Evolutionary conservation across 2,329 filamentous ascomycete species (phyloP).

Genomic region (Teratosphaeria epicoccoides): DNA sequence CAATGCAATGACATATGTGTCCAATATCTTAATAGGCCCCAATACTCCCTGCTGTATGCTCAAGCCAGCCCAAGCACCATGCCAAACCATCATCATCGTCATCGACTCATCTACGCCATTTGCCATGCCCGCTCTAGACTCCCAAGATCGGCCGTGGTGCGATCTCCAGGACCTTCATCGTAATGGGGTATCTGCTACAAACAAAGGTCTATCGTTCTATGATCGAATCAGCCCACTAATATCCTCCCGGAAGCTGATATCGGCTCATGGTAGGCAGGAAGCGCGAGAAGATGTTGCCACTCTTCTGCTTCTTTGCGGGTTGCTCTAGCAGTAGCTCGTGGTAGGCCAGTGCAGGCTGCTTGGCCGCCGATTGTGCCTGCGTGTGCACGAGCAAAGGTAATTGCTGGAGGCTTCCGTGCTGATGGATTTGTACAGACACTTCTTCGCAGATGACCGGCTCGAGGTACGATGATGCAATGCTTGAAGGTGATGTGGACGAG

Average conservation of each 20-base stretch:
- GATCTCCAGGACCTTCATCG: neutral
- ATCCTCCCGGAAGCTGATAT: slow-evolving; percentile 3
- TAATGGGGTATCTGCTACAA: neutral
- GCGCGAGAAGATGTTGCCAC: slow-evolving; percentile 28
- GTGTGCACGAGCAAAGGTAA: slow-evolving; percentile 36
- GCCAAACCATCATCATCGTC: slow-evolving; percentile 1
- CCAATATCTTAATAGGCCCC: neutral
- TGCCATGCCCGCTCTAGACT: slow-evolving; percentile 1
- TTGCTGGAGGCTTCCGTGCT: slow-evolving; percentile 31
- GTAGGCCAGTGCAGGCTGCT: slow-evolving; percentile 12
- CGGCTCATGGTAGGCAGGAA: slow-evolving; percentile 25
- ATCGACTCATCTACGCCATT: slow-evolving; percentile 4
- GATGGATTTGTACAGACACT: slow-evolving; percentile 25
- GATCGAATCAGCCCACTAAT: slow-evolving; percentile 1
- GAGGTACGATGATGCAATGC: slow-evolving; percentile 25
- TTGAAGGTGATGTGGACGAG: slow-evolving; percentile 24
- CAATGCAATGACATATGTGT: slow-evolving; percentile 3
- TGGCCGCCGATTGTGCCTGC: slow-evolving; percentile 18
- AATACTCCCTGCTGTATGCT: slow-evolving; percentile 3
- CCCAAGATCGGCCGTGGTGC: neutral
- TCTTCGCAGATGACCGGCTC: slow-evolving; percentile 17
- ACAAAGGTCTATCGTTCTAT: slow-evolving; percentile 3
- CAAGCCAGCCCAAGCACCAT: slow-evolving; percentile 8
- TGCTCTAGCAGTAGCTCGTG: slow-evolving; percentile 11
- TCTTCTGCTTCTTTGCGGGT: slow-evolving; percentile 27